phyloP scores from a whole-genome alignment of 495 filamentous ascomycete genomes.

The Emericellopsis terricola region DNA sequence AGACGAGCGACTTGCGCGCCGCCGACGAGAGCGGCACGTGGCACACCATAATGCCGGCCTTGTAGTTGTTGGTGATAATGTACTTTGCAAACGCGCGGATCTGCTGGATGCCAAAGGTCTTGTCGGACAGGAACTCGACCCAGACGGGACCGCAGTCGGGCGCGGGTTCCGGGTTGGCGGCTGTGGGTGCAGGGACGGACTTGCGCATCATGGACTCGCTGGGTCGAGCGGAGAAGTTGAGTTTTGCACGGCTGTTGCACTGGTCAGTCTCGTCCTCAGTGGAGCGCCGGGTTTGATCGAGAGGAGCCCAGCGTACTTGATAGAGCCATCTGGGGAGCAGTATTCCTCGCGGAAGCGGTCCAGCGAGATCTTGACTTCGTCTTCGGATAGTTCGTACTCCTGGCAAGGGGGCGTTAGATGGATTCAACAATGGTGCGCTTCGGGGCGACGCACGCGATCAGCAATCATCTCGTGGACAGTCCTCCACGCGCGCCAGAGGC shows the following conservation, averaged over 20 bases:
- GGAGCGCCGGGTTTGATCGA: constrained; percentile 6
- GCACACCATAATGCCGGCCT: constrained; percentile 79
- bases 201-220: constrained; percentile 66
- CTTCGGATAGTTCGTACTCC: constrained; percentile 67
- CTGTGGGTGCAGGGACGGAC: constrained; percentile 50
- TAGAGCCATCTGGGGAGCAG: constrained; percentile 45
- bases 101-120: constrained; percentile 72
- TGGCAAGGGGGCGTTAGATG: neutral
- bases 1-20: constrained; percentile 66
- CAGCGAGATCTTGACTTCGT: constrained; percentile 70
- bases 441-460: constrained; percentile 42
- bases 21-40: constrained; percentile 64
- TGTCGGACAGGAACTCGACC: constrained; percentile 69
- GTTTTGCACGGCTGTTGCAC: constrained; percentile 47
- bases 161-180: constrained; percentile 42
- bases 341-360: constrained; percentile 54
- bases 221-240: constrained; percentile 75
- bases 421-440: neutral
- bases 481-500: constrained; percentile 74
- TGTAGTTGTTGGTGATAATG: constrained; percentile 57
- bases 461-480: constrained; percentile 78
- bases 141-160: constrained; percentile 73
- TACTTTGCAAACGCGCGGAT: constrained; percentile 75
- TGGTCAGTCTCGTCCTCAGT: neutral
- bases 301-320: constrained; percentile 36